Evolutionary conservation across 1,284 basidiomycete species (phyloP).

Genomic region (Tetrapyrgos nigripes): DNA sequence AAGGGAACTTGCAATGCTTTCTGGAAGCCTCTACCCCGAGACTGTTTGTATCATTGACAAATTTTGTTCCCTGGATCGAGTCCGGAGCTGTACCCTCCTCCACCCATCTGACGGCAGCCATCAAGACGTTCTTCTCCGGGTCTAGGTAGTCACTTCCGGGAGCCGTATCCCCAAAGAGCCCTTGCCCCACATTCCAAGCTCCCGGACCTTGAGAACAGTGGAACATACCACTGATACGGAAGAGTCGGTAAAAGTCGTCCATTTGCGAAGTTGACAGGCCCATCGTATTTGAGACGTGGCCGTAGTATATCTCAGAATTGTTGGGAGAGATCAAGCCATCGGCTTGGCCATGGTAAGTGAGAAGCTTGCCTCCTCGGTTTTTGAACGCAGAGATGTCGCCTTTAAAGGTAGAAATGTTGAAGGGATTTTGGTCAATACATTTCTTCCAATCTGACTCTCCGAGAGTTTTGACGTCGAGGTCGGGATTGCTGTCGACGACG

Average conservation of each 20-base stretch:
- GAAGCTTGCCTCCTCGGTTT: slow-evolving; percentile 23
- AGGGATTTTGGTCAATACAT: slow-evolving; percentile 17
- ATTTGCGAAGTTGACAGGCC: slow-evolving; percentile 5
- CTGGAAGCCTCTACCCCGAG: slow-evolving; percentile 11
- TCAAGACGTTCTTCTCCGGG: slow-evolving; percentile 19
- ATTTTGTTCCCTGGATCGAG: slow-evolving; percentile 17
- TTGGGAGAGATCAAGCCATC: slow-evolving; percentile 23
- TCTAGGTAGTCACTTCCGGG: not conserved
- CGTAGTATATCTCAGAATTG: slow-evolving; percentile 23
- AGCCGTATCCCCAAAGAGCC: not conserved
- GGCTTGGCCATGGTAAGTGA: slow-evolving; percentile 26
- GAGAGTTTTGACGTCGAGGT: slow-evolving; percentile 10
- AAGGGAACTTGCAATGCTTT: slow-evolving; percentile 20
- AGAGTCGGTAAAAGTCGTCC: slow-evolving; percentile 22
- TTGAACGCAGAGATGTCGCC: slow-evolving; percentile 25
- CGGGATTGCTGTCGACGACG: slow-evolving; percentile 14
- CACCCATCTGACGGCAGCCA: slow-evolving; percentile 21
- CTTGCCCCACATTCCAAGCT: slow-evolving; percentile 18
- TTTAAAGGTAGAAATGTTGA: slow-evolving; percentile 22
- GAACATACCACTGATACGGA: slow-evolving; percentile 20
- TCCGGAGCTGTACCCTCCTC: slow-evolving; percentile 22
- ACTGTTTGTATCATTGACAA: slow-evolving; percentile 12
- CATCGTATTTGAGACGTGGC: slow-evolving; percentile 20
- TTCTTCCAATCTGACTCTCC: slow-evolving; percentile 2
- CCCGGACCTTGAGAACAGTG: slow-evolving; percentile 22